phyloP scores from a whole-genome alignment of 2,329 filamentous ascomycete species.

The Talaromyces piceae region DNA sequence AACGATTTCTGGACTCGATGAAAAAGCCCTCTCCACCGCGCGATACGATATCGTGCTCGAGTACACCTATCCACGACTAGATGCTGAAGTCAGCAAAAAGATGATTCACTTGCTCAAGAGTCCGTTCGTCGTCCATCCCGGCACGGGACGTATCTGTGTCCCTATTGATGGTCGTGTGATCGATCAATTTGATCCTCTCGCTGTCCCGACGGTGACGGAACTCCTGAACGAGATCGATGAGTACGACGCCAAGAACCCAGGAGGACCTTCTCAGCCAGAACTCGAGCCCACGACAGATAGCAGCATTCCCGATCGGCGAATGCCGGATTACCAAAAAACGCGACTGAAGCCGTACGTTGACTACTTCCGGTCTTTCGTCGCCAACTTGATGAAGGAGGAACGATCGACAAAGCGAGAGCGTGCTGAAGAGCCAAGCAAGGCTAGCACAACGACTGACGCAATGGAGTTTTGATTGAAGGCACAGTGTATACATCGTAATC shows the following conservation, averaged over 20 bases:
- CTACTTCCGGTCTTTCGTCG: constrained; percentile 76
- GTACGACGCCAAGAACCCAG: constrained; percentile 49
- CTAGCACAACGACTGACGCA: constrained; percentile 34
- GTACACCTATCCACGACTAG: constrained; percentile 94
- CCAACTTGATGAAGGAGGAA: constrained; percentile 69
- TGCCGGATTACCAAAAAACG: constrained; percentile 95
- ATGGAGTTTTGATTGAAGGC: constrained; percentile 57
- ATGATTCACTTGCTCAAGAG: constrained; percentile 96
- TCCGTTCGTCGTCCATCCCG: constrained; percentile 92
- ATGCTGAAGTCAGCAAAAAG: constrained; percentile 96
- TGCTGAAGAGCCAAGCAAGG: constrained; percentile 36
- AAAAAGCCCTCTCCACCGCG: constrained; percentile 68
- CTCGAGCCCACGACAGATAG: constrained; percentile 36
- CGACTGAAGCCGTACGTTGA: constrained; percentile 89
- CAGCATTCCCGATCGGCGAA: constrained; percentile 35
- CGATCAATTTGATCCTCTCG: constrained; percentile 78
- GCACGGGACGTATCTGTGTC: constrained; percentile 89
- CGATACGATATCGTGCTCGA: constrained; percentile 96
- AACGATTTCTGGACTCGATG: constrained; percentile 65
- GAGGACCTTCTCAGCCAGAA: constrained; percentile 21
- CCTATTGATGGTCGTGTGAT: constrained; percentile 72
- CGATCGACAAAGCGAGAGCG: constrained; percentile 44
- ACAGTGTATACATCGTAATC: no score
- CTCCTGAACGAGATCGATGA: constrained; percentile 79
- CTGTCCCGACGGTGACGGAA: constrained; percentile 80